These are phyloP conservation scores for Ajuga reptans DNA, from an alignment of 305 asterid species.

Conservation along the genomic window DNA sequence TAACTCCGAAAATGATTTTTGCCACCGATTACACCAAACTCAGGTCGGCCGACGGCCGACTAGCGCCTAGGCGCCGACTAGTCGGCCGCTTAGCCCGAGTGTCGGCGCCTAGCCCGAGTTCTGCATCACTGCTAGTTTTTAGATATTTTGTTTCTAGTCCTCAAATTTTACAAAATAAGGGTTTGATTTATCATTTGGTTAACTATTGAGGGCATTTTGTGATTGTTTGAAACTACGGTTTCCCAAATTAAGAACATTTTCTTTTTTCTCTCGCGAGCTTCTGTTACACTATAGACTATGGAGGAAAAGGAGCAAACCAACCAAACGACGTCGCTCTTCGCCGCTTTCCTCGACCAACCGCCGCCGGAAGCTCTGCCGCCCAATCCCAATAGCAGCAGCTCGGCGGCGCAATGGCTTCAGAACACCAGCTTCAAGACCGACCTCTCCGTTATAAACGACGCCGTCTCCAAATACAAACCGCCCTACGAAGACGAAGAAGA, in stretches of 20 bases:
- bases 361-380: constrained; percentile 26
- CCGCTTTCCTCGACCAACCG: constrained; percentile 27
- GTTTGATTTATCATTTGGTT: not conserved
- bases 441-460: constrained; percentile 57
- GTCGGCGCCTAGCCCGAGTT: too few relatives aligned
- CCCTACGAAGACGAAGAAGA: constrained; percentile 30
- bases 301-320: constrained; percentile 31
- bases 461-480: constrained; percentile 50
- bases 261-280: not conserved
- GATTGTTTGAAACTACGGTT: not conserved
- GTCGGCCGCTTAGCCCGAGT: too few relatives aligned
- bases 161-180: not conserved
- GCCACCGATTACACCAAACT: too few relatives aligned
- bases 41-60: too few relatives aligned
- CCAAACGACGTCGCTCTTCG: constrained; percentile 43
- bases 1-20: too few relatives aligned
- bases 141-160: too few relatives aligned
- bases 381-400: constrained; percentile 15
- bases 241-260: not conserved
- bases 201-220: not conserved
- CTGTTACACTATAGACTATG: constrained; percentile 12
- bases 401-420: constrained; percentile 50
- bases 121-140: too few relatives aligned
- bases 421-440: constrained; percentile 74
- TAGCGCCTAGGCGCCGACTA: too few relatives aligned